Percentiles rank a stretch among this genome's conserved stretches.
Conservation (phyloP, 306 rosid genomes). For the Arachis hypogaea region DNA sequence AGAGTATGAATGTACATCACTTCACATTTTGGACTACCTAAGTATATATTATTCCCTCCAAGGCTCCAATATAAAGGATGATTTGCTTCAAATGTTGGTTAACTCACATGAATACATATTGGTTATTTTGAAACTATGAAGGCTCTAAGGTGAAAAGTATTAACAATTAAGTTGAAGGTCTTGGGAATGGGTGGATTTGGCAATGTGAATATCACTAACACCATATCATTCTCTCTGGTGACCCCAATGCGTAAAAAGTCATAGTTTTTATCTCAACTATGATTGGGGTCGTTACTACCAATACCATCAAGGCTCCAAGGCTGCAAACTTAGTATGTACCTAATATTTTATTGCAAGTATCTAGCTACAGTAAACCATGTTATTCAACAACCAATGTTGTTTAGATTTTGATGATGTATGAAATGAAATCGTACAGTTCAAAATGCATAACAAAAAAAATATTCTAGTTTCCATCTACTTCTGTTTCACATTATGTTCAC, state of each 20-base stretch:
- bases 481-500: not conserved
- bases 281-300: not conserved
- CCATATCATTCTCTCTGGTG: not conserved
- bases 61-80: not conserved
- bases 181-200: constrained; percentile 23
- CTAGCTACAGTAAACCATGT: not conserved
- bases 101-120: not conserved
- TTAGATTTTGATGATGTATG: not conserved
- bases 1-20: constrained; percentile 16
- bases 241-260: not conserved
- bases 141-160: not conserved
- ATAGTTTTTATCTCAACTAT: not conserved
- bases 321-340: not conserved
- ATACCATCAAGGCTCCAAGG: too few species aligned
- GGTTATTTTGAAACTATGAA: not conserved
- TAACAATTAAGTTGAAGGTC: not conserved
- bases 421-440: constrained; percentile 11
- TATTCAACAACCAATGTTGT: not conserved
- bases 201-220: not conserved
- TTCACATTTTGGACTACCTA: not conserved
- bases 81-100: not conserved
- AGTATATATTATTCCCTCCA: not conserved
- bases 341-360: not conserved
- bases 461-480: constrained; percentile 11
- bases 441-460: not conserved